Base-by-base conservation (phyloP, 768 basidiomycete species). In the Lentinus tigrinus region DNA sequence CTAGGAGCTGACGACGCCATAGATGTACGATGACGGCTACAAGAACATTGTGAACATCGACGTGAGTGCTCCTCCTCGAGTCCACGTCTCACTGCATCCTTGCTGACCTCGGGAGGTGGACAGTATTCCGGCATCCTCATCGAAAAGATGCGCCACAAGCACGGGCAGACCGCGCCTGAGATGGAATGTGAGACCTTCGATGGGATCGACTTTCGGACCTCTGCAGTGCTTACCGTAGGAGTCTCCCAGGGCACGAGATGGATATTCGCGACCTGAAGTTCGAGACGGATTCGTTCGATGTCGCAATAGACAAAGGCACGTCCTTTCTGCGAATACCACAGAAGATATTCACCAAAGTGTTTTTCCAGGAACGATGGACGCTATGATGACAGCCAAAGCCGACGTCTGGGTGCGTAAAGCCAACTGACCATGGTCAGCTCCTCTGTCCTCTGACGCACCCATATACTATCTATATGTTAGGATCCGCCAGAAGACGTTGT, bases 21-120 rank as follows among this genome's bases (percentile, higher is more conserved):
- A 93, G 88, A 90, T 94, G 90, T 93, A 88, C 78, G 87, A 92
- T 59, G 90, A 91, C 63, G 91, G 91, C 2, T 95, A 92, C 72
- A 82, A 75, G 62, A 85, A 88, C 58, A 89, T 95, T 49, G 81
- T 87, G 60, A 94, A 93, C 67, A 75, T 84, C 16, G 93, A 94
- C 60, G 91, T 91, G 62, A 63, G 81, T 67, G 37, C n/a, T 34
- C 40, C 23, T 34, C 27, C 49, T 24, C 31, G 19, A 26, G 14
- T 16, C n/a, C 38, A 6, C 23, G 37, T 24, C 42, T 26, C 14
- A 28, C 34, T n/a, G 16, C n/a, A n/a, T 7, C 39, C 27, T 46
- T 27, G 26, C 50, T n/a, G 27, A 52, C 42, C 36, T 44, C 46
- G 51, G 13, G 27, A 39, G 9, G 17, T 13, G 4, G 11, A 14